Conservation (phyloP, 2,329 filamentous ascomycete genomes). For the Lachnellula hyalina region DNA sequence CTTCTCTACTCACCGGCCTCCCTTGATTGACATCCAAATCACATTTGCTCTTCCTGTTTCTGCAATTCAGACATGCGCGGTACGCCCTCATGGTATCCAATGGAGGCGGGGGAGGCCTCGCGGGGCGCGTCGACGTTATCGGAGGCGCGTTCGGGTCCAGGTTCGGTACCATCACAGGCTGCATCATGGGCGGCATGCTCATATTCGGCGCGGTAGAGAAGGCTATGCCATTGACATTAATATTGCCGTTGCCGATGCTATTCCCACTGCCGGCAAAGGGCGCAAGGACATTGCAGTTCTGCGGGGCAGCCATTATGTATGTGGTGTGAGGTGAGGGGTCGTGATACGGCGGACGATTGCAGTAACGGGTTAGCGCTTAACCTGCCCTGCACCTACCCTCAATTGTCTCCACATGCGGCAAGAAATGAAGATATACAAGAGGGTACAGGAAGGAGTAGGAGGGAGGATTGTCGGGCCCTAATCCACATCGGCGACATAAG, state of each 20-base stretch:
- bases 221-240: background rate
- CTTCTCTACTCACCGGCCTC: slow-evolving; percentile 23
- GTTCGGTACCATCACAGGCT: background rate
- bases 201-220: background rate
- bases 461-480: background rate
- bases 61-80: slow-evolving; percentile 30
- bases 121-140: slow-evolving; percentile 2
- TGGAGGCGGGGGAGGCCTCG: slow-evolving; percentile 13
- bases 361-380: background rate
- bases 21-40: slow-evolving; percentile 29
- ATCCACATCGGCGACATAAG: background rate
- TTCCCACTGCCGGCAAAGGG: background rate
- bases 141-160: background rate
- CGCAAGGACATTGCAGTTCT: background rate
- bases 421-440: background rate
- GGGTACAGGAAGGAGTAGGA: background rate
- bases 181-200: background rate
- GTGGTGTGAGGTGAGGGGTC: background rate
- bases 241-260: background rate
- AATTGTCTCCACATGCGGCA: background rate
- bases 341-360: background rate
- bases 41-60: slow-evolving; percentile 31
- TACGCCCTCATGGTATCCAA: slow-evolving; percentile 31
- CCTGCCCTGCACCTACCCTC: background rate
- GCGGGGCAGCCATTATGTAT: background rate